phyloP scores from a whole-genome alignment of 345 rosid species.

The Salix arbutifolia region DNA sequence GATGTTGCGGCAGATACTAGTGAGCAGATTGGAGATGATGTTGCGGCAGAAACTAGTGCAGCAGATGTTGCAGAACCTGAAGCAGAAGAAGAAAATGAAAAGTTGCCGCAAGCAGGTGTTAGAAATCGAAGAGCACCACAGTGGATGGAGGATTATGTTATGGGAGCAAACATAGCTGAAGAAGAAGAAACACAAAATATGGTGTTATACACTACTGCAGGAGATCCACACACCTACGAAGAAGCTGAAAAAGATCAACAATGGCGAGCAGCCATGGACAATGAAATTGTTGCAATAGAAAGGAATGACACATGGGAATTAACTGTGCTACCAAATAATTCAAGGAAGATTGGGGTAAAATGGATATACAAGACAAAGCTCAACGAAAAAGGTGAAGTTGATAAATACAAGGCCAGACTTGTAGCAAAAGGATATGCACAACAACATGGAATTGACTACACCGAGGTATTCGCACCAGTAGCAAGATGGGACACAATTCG shows the following conservation, averaged over 20 bases:
- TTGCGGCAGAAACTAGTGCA: too few relatives aligned
- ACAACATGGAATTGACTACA: not conserved
- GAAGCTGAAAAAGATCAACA: not conserved
- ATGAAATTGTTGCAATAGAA: not conserved
- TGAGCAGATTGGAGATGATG: too few relatives aligned
- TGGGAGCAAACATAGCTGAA: not conserved
- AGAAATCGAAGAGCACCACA: not conserved
- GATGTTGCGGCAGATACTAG: too few relatives aligned
- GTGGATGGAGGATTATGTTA: too few relatives aligned
- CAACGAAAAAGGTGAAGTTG: not conserved
- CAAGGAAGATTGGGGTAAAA: not conserved
- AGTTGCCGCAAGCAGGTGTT: fast-evolving
- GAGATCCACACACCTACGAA: not conserved
- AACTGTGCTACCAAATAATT: not conserved
- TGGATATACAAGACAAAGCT: not conserved
- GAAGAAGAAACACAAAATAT: not conserved
- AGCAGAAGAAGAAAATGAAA: too few relatives aligned
- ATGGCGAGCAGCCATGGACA: not conserved
- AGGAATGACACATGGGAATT: not conserved
- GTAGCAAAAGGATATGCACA: not conserved
- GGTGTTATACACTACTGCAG: not conserved
- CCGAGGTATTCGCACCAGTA: not conserved
- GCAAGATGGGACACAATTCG: not conserved
- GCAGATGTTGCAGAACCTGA: too few relatives aligned
- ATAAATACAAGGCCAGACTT: not conserved